Percentiles rank a stretch among this genome's conserved stretches.
These are phyloP conservation scores for Pseudoscleropodium purum DNA, from an alignment of 225 moss, liverwort and hornwort species.

Conservation along the genomic window DNA sequence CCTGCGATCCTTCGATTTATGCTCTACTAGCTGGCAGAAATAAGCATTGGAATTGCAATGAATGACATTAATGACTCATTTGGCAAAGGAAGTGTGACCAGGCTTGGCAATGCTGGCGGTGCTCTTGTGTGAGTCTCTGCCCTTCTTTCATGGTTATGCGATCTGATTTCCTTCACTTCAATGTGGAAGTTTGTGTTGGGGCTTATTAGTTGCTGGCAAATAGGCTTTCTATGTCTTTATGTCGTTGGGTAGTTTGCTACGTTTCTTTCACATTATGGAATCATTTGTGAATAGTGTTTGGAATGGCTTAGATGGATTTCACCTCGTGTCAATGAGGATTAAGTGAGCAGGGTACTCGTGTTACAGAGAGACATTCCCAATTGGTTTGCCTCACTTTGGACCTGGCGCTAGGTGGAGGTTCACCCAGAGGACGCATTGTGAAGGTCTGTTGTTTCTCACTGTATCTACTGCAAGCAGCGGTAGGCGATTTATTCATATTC, in stretches of 20 bases:
- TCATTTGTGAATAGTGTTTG: neutral
- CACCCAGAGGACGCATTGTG: slow-evolving; percentile 68
- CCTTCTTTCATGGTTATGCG: neutral
- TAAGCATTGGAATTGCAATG: neutral
- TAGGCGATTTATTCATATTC: neutral
- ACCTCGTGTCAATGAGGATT: neutral
- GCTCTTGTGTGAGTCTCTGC: neutral
- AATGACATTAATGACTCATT: neutral
- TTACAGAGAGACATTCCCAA: neutral
- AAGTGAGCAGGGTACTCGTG: neutral
- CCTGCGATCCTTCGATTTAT: neutral
- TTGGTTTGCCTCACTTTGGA: slow-evolving; percentile 59
- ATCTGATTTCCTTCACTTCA: neutral
- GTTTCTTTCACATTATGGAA: neutral
- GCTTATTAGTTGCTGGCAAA: neutral
- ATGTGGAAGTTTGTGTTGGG: neutral
- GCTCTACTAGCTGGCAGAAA: neutral
- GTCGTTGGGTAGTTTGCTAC: neutral
- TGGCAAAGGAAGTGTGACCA: neutral
- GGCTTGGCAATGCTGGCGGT: neutral
- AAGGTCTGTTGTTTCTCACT: slow-evolving; percentile 34
- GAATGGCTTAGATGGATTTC: neutral
- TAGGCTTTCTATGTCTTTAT: neutral
- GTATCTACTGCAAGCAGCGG: neutral
- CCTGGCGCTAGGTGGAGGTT: slow-evolving; percentile 72